phyloP scores from a whole-genome alignment of 2,329 filamentous ascomycete genomes.

The Exophiala sp. region DNA sequence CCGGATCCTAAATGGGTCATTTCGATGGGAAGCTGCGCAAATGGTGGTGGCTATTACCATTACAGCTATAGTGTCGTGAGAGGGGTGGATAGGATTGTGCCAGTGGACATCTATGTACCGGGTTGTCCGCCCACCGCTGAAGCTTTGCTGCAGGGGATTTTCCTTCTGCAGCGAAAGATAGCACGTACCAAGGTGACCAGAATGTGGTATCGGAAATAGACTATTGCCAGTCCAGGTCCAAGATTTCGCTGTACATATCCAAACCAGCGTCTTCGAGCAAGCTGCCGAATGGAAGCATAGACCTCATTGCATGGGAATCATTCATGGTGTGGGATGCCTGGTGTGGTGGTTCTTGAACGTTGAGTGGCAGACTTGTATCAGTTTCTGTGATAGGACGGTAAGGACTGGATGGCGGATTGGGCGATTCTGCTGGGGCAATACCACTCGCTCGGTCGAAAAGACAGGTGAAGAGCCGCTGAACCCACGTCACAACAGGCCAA shows the following conservation, averaged over 20 bases:
- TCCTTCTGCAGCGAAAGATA: slow-evolving; percentile 67
- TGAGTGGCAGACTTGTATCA: neutral
- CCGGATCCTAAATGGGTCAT: slow-evolving; percentile 82
- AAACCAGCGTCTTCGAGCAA: neutral
- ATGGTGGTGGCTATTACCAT: slow-evolving; percentile 80
- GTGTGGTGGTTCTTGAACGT: neutral
- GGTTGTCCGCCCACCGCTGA: slow-evolving; percentile 56
- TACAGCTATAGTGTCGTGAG: slow-evolving; percentile 73
- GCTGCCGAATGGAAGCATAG: neutral
- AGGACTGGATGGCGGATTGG: neutral
- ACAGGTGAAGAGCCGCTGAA: neutral
- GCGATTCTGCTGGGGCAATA: neutral
- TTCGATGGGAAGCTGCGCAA: slow-evolving; percentile 77
- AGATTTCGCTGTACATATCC: neutral
- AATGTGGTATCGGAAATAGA: slow-evolving; percentile 51
- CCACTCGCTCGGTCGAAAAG: neutral
- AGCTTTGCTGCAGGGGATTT: slow-evolving; percentile 55
- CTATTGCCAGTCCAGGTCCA: neutral
- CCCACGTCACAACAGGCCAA: neutral
- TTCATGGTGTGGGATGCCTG: neutral
- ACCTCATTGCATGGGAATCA: neutral
- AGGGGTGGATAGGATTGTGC: slow-evolving; percentile 68
- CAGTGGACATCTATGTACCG: slow-evolving; percentile 72
- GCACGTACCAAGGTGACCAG: slow-evolving; percentile 45
- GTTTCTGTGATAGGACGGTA: neutral